Evolutionary conservation across 192 early-diverging fungal species (phyloP).

Genomic region (Coemansia sp.): DNA sequence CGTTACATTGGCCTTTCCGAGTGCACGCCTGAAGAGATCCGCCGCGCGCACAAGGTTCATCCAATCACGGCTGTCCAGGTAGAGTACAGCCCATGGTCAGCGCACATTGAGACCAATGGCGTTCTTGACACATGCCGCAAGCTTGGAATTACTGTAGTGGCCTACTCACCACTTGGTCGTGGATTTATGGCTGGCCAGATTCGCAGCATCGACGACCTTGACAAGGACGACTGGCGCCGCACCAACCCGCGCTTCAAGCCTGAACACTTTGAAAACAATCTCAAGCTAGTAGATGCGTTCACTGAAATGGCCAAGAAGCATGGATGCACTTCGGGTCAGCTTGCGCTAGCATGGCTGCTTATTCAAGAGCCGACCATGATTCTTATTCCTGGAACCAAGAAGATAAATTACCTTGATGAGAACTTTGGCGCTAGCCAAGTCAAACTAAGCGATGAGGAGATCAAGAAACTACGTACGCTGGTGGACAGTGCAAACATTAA

Average conservation of each 20-base stretch:
- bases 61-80: constrained; percentile 63
- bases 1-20: constrained; percentile 62
- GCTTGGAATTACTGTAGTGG: constrained; percentile 69
- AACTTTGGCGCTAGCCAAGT: constrained; percentile 38
- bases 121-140: constrained; percentile 69
- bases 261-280: constrained; percentile 63
- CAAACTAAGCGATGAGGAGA: constrained; percentile 30
- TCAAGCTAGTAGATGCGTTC: constrained; percentile 59
- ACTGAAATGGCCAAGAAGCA: constrained; percentile 57
- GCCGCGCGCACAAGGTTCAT: constrained; percentile 66
- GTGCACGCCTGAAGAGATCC: constrained; percentile 58
- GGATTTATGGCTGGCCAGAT: constrained; percentile 69
- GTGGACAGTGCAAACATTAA: constrained; percentile 33
- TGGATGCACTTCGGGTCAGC: constrained; percentile 53
- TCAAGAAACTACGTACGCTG: constrained; percentile 21
- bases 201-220: constrained; percentile 57
- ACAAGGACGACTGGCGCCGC: constrained; percentile 55
- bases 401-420: constrained; percentile 48
- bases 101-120: constrained; percentile 66
- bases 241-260: constrained; percentile 59
- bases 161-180: constrained; percentile 71
- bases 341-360: constrained; percentile 67
- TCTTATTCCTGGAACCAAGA: constrained; percentile 63
- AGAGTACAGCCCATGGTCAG: constrained; percentile 58
- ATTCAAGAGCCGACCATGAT: constrained; percentile 53